Evolutionary conservation across 768 basidiomycete species (phyloP).

Genomic region (Amanita exitialis): DNA sequence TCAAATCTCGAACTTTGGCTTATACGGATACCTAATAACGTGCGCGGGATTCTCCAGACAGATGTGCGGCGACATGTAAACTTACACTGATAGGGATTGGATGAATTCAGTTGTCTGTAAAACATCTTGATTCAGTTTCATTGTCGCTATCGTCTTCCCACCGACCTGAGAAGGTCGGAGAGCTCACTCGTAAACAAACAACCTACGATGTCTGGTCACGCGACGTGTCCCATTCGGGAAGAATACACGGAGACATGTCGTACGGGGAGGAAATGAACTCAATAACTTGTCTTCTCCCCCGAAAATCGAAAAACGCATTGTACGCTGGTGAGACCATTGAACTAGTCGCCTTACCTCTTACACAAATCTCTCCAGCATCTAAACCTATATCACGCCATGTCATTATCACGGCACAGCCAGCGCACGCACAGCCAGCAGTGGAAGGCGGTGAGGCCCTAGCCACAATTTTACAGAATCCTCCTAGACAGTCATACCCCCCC

Average conservation of each 20-base stretch:
- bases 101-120: constrained; percentile 47
- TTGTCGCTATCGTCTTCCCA: constrained; percentile 26
- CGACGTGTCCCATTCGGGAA: constrained; percentile 4
- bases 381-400: constrained; percentile 49
- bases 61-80: background rate
- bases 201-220: constrained; percentile 57
- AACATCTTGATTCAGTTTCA: constrained; percentile 43
- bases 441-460: background rate
- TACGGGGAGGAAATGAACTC: constrained; percentile 53
- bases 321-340: constrained; percentile 36
- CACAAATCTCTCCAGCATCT: background rate
- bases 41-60: constrained; percentile 23
- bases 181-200: constrained; percentile 40
- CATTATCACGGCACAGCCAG: constrained; percentile 43
- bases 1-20: constrained; percentile 64
- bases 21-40: constrained; percentile 58
- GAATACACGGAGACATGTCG: constrained; percentile 21
- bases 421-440: constrained; percentile 16
- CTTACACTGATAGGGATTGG: background rate
- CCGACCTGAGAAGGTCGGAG: constrained; percentile 33
- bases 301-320: constrained; percentile 45
- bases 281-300: constrained; percentile 55
- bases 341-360: background rate
- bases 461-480: constrained; percentile 34
- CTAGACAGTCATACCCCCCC: constrained; percentile 45